Evolutionary conservation across 257 asterid species (phyloP), one percentile per base, ranked within the genome.

Genomic region (Solanum bukasovii): DNA sequence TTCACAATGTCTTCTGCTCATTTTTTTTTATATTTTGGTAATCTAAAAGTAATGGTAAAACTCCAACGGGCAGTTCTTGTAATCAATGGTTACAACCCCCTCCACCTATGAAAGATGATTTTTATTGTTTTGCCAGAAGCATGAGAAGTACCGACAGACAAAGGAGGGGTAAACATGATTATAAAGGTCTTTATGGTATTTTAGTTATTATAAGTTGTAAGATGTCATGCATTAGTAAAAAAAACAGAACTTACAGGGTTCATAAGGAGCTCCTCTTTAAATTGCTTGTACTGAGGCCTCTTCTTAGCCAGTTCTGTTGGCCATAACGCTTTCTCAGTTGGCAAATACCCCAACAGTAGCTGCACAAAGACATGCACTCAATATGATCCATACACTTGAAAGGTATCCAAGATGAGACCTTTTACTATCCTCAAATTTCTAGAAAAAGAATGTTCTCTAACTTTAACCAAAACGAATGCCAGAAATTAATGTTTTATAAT

Each of bases 261-360:
- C 98, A 96, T 95, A 89, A 96, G 88, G 83, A 96, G 94, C 88
- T 96, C 99, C 84, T 96, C 99, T 91, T 95, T 95, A 90, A 96
- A 96, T 38, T 93, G 94, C 87, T 91, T 90, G 89, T 96, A 96
- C 87, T 95, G 98, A 79, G 98, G 91, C 90, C 98, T 93, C 93
- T 95, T 96, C 90, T 95, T 95, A 85, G 94, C 91, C 92, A 94
- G 88, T 88, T 96, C 99, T 20, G 93, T 92, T 88, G 98, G 90
- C 98, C 98, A 96, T 81, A 93, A 93, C n/a, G 96, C 89, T 70
- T 91, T 94, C 90, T 96, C 98, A 52, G 93, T 79, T 46, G 99
- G 98, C 38, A 95, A 92, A 90, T 95, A 96, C 79, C 98, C 98
- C 93, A 96, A 90, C 61, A 96, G 91, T 79, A 96, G 91, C 98